phyloP scores from a whole-genome alignment of 352 stramenopile genomes.

The Globisporangium paddicum region DNA sequence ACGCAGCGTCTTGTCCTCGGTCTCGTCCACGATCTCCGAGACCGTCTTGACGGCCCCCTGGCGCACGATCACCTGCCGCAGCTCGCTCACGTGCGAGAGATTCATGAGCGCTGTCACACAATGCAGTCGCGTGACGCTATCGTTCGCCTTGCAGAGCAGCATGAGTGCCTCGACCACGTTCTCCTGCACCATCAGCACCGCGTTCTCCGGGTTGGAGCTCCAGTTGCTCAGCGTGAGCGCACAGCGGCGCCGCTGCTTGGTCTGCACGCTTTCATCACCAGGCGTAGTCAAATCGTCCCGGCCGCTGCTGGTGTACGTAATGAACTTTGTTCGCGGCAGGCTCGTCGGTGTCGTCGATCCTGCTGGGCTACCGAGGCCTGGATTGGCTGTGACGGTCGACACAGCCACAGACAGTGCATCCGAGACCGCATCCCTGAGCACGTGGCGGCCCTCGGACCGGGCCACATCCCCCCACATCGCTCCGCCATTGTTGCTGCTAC shows the following conservation, averaged over 20 bases:
- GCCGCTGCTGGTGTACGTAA: background rate
- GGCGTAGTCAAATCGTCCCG: background rate
- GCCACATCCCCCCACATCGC: slow-evolving; percentile 15
- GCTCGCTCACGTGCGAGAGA: slow-evolving; percentile 61
- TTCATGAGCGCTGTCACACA: slow-evolving; percentile 88
- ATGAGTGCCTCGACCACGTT: slow-evolving; percentile 85
- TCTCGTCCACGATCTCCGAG: slow-evolving; percentile 60
- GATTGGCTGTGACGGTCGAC: background rate
- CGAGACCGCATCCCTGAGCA: slow-evolving; percentile 51
- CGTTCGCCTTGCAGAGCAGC: slow-evolving; percentile 58
- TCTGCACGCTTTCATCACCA: slow-evolving; percentile 24
- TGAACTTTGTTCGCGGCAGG: background rate
- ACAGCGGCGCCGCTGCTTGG: slow-evolving; percentile 57
- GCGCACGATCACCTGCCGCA: slow-evolving; percentile 55
- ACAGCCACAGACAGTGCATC: slow-evolving; percentile 23
- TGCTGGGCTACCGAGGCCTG: background rate
- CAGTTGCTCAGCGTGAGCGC: slow-evolving; percentile 85
- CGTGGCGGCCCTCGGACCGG: slow-evolving; percentile 13
- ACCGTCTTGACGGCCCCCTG: slow-evolving; percentile 75
- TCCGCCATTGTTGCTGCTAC: slow-evolving; percentile 14
- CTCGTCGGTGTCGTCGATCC: background rate
- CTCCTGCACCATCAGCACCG: slow-evolving; percentile 82
- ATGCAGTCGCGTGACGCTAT: slow-evolving; percentile 53
- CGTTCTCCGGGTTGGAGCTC: slow-evolving; percentile 85
- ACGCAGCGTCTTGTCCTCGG: slow-evolving; percentile 55